A percentile compares a stretch with the other conserved stretches of the same genome.
phyloP scores from a whole-genome alignment of 225 moss, liverwort and hornwort species.

The Thuidium tamariscinum region DNA sequence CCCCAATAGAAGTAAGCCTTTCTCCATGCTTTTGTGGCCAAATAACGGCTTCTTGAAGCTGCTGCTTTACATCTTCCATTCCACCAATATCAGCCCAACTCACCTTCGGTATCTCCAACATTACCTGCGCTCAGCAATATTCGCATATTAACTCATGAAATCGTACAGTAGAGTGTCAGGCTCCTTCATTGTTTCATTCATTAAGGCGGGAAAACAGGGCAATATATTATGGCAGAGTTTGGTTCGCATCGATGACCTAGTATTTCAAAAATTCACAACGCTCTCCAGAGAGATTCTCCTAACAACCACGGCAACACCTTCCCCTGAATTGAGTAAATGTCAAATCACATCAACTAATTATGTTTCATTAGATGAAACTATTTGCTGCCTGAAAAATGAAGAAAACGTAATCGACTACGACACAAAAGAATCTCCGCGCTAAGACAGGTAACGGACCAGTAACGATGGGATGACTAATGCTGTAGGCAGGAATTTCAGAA shows the following conservation, averaged over 20 bases:
- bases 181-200: background rate
- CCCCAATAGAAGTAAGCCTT: slow-evolving; percentile 67
- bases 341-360: background rate
- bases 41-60: slow-evolving; percentile 82
- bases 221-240: background rate
- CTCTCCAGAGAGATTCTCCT: background rate
- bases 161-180: background rate
- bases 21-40: slow-evolving; percentile 88
- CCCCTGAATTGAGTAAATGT: background rate
- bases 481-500: background rate
- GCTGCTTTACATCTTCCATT: slow-evolving; percentile 78
- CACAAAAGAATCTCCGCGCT: background rate
- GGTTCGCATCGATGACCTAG: background rate
- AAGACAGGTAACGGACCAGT: background rate
- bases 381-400: background rate
- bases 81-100: slow-evolving; percentile 91
- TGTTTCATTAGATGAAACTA: background rate
- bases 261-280: background rate
- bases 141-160: background rate
- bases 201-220: background rate
- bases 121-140: slow-evolving; percentile 37
- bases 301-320: background rate
- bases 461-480: background rate
- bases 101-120: slow-evolving; percentile 85
- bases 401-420: background rate